Conservation (phyloP, 805 yeast species). For the Lipomyces kockii region DNA sequence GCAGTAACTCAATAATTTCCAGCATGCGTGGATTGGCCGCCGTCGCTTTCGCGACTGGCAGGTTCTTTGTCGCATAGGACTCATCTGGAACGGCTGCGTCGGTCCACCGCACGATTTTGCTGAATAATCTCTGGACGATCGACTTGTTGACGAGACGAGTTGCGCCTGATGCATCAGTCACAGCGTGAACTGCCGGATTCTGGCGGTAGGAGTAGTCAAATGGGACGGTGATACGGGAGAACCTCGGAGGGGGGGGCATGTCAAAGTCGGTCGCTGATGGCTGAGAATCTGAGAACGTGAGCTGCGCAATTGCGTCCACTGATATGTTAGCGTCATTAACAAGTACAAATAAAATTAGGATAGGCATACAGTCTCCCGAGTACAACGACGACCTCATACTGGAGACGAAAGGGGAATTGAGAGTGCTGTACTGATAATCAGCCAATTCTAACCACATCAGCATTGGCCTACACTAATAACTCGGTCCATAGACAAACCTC, state of each 20-base stretch:
- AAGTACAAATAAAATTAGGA: no score
- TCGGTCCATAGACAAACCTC: conserved; percentile 64
- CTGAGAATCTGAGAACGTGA: conserved; percentile 41
- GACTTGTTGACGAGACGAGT: conserved; percentile 44
- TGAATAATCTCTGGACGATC: conserved; percentile 41
- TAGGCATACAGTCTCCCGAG: conserved; percentile 46
- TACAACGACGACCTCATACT: conserved; percentile 47
- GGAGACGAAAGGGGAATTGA: conserved; percentile 56
- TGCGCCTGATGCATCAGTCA: conserved; percentile 58
- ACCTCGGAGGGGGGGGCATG: conserved; percentile 84
- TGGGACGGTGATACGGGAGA: conserved; percentile 77
- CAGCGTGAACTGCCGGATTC: conserved; percentile 62
- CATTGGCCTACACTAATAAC: neutral
- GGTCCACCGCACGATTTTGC: conserved; percentile 45
- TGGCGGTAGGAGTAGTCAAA: conserved; percentile 76
- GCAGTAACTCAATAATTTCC: conserved; percentile 44
- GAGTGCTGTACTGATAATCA: conserved; percentile 61
- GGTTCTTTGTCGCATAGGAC: conserved; percentile 41
- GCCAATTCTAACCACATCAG: conserved; percentile 27
- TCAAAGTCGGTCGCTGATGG: conserved; percentile 53
- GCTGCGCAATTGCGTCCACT: conserved; percentile 48
- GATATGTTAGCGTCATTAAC: neutral
- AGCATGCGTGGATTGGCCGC: conserved; percentile 30
- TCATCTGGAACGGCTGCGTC: conserved; percentile 40
- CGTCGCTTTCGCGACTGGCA: conserved; percentile 50